Conservation (phyloP, 306 rosid genomes). For the Vigna unguiculata region DNA sequence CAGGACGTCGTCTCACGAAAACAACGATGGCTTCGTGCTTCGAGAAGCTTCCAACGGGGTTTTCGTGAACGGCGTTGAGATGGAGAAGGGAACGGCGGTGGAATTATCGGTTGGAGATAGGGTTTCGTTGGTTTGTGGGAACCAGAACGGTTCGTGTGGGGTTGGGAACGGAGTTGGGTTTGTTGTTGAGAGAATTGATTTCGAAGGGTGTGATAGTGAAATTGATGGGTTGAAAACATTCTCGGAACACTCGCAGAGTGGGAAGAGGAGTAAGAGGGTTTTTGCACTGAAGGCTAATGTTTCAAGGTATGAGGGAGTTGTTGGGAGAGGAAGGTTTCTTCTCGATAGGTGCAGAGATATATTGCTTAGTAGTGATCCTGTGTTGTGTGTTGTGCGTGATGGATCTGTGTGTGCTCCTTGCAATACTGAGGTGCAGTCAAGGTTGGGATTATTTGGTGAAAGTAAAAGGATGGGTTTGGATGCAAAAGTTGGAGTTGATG, state of each 20-base stretch:
- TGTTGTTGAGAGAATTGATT: conserved; percentile 50
- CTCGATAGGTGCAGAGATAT: conserved; percentile 56
- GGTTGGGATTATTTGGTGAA: conserved; percentile 29
- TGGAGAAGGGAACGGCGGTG: conserved; percentile 50
- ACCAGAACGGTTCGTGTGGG: conserved; percentile 39
- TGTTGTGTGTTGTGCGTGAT: conserved; percentile 46
- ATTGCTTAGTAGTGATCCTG: conserved; percentile 67
- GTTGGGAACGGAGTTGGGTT: conserved; percentile 57
- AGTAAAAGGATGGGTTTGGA: conserved; percentile 42
- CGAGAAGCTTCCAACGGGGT: conserved; percentile 67
- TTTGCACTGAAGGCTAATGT: conserved; percentile 55
- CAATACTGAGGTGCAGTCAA: conserved; percentile 31
- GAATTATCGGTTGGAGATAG: conserved; percentile 65
- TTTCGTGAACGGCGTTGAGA: conserved; percentile 65
- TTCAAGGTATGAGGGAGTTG: conserved; percentile 39
- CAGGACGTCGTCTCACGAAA: neutral
- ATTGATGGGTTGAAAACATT: conserved; percentile 29
- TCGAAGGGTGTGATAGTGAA: conserved; percentile 42
- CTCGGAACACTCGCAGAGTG: conserved; percentile 57
- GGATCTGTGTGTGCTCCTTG: conserved; percentile 6
- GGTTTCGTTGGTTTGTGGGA: conserved; percentile 64
- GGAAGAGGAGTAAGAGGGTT: conserved; percentile 61
- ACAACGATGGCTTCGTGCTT: neutral
- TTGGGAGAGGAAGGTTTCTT: conserved; percentile 58
- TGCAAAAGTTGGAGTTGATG: conserved; percentile 33